Conservation (phyloP, 2,329 filamentous ascomycete genomes). For the Ascochyta viciae-villosae region DNA sequence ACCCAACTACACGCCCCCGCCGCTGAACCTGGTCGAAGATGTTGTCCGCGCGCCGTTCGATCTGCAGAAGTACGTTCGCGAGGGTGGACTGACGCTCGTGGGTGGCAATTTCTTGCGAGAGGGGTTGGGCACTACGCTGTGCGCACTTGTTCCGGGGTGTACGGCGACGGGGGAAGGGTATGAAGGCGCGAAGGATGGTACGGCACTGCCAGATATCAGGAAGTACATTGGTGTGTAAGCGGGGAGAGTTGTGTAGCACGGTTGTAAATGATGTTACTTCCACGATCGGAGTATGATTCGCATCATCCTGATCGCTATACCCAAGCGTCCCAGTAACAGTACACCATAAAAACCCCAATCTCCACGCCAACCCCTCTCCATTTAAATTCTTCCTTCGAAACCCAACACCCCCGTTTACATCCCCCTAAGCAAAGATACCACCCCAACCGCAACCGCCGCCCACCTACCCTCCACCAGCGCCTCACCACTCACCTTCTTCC, state of each 20-base stretch:
- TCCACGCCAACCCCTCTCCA: no score
- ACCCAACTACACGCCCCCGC: conserved; percentile 2
- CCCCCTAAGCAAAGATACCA: no score
- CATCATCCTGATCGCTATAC: background rate
- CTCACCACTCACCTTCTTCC: background rate
- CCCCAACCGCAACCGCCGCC: no score
- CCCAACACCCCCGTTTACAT: no score
- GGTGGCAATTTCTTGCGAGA: conserved; percentile 9
- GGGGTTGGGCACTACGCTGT: conserved; percentile 6
- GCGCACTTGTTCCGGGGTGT: conserved; percentile 6
- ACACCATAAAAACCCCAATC: no score
- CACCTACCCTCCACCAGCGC: no score
- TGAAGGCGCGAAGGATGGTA: background rate
- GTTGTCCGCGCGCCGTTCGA: conserved; percentile 3
- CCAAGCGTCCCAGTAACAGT: background rate
- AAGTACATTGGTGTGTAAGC: background rate
- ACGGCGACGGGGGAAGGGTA: conserved; percentile 1
- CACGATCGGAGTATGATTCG: no score
- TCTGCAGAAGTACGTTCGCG: conserved; percentile 4
- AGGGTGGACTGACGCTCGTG: background rate
- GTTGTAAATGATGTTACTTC: no score
- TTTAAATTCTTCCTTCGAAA: no score
- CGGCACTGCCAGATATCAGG: background rate
- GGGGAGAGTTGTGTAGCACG: background rate
- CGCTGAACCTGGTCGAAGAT: conserved; percentile 4